Conservation (phyloP, 23 red algal genomes). For the Gracilaria gracilis region DNA sequence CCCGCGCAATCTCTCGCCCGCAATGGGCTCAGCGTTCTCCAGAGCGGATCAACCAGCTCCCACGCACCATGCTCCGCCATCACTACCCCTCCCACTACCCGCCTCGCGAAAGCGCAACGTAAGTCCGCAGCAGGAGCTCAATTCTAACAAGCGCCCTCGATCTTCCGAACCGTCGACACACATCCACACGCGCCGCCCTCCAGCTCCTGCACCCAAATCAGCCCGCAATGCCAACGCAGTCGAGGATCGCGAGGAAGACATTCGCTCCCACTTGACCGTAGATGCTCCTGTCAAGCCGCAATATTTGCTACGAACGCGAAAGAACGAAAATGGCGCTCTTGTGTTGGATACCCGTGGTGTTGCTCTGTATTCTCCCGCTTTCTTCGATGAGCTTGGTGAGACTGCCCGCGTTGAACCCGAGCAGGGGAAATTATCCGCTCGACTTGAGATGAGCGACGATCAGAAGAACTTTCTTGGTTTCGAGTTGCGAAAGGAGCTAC, state of each 20-base stretch:
- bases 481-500: constrained; percentile 40
- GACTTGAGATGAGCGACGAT: constrained; percentile 10
- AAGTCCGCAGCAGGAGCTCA: background rate
- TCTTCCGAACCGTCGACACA: background rate
- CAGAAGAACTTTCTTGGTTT: constrained; percentile 56
- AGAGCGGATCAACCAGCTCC: background rate
- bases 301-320: constrained; percentile 35
- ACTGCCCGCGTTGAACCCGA: constrained; percentile 1
- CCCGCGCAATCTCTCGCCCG: too few species aligned
- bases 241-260: constrained; percentile 42
- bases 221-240: background rate
- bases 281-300: constrained; percentile 51
- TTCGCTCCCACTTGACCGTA: background rate
- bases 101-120: constrained; percentile 10
- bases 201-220: background rate
- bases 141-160: constrained; percentile 10
- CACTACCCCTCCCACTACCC: background rate
- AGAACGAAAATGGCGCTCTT: constrained; percentile 13
- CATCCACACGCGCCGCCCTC: background rate
- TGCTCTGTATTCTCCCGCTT: constrained; percentile 19
- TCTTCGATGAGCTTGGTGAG: constrained; percentile 19
- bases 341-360: constrained; percentile 28
- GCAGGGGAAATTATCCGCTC: background rate
- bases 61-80: background rate
- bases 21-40: background rate